A percentile compares a stretch with the other conserved stretches of the same genome.
These are phyloP conservation scores for Eucalyptus pauciflora DNA, from an alignment of 345 rosid species.

Conservation along the genomic window DNA sequence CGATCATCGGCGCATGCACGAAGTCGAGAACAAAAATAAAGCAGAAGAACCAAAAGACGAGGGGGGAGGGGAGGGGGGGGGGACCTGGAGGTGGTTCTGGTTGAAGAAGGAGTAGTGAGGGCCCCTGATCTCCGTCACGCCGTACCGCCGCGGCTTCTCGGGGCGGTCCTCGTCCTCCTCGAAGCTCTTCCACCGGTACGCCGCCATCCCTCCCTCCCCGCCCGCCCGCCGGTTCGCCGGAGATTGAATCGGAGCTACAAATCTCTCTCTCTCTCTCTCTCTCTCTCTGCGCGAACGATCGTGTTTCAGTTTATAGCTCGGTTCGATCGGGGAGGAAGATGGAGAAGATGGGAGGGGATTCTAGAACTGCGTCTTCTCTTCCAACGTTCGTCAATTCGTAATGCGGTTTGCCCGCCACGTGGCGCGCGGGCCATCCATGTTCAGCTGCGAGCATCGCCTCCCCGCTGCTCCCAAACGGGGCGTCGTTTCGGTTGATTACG, in stretches of 20 bases:
- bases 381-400: background rate
- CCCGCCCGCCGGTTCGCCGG: background rate
- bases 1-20: background rate
- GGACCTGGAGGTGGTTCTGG: slow-evolving; percentile 63
- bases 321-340: background rate
- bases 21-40: background rate
- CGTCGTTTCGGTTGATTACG: background rate
- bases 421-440: background rate
- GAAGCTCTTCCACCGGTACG: slow-evolving; percentile 64
- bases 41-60: background rate
- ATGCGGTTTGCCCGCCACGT: background rate
- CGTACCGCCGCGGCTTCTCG: slow-evolving; percentile 81
- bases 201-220: background rate
- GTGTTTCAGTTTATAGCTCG: background rate
- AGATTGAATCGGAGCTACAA: background rate
- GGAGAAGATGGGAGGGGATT: background rate
- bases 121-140: slow-evolving; percentile 86
- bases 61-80: too few species aligned
- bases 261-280: background rate
- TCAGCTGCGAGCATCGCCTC: background rate
- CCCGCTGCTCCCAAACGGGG: background rate
- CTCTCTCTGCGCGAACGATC: background rate
- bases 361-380: background rate
- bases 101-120: slow-evolving; percentile 57
- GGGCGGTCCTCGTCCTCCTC: slow-evolving; percentile 79